Percentiles rank a stretch among this genome's conserved stretches.
phyloP scores from a whole-genome alignment of 768 basidiomycete genomes.

The Boletus rufocinnamomeus region DNA sequence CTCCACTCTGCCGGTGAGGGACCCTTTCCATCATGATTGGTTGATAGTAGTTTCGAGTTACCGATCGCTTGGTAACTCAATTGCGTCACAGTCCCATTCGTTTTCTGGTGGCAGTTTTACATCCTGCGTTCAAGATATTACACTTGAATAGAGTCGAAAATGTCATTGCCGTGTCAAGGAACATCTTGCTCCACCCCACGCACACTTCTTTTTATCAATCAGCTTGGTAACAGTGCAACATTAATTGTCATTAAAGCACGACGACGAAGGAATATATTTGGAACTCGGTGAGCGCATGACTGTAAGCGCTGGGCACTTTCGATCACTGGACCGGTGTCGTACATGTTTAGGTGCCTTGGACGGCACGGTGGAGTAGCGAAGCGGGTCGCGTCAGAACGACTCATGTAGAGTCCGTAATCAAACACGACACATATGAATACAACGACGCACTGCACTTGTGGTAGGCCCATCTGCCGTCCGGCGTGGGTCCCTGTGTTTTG shows the following conservation, averaged over 20 bases:
- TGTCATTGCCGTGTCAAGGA: not conserved
- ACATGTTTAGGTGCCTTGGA: too few relatives aligned
- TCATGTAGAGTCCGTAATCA: not conserved
- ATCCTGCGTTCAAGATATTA: not conserved
- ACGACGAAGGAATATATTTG: slow-evolving; percentile 1
- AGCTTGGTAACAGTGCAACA: not conserved
- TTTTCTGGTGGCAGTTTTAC: slow-evolving; percentile 1
- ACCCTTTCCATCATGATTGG: slow-evolving; percentile 7
- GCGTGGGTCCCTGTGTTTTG: not conserved
- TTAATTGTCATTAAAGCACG: not conserved
- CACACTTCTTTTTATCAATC: not conserved
- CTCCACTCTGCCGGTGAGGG: slow-evolving; percentile 25
- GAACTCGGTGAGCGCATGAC: not conserved
- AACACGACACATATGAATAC: not conserved
- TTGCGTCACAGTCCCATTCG: not conserved
- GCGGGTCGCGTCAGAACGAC: not conserved
- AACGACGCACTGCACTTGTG: not conserved
- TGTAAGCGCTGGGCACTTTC: not conserved
- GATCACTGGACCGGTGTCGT: not conserved
- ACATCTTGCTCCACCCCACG: not conserved
- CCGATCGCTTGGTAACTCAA: not conserved
- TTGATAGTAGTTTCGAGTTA: slow-evolving; percentile 3
- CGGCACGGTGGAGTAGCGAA: not conserved
- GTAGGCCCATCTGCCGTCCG: not conserved
- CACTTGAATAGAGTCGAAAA: not conserved